These are phyloP conservation scores for Dicorynia guianensis DNA, from an alignment of 306 rosid genomes.

Conservation along the genomic window DNA sequence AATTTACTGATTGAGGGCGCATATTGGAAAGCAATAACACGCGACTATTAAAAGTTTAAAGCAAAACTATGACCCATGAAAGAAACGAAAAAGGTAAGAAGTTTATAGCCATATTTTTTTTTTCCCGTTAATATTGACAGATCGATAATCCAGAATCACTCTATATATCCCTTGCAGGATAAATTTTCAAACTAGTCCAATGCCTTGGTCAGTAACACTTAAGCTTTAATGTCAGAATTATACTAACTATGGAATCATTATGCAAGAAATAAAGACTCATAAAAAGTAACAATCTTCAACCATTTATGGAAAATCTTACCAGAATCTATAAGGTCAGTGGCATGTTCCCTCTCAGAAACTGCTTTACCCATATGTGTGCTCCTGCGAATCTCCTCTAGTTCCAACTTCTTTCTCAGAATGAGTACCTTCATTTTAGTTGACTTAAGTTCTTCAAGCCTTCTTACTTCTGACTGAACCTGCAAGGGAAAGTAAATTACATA, in stretches of 20 bases:
- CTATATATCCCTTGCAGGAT: neutral
- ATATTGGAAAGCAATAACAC: slow-evolving; percentile 3
- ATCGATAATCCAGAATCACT: too few species aligned
- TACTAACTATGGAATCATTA: neutral
- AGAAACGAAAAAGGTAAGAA: neutral
- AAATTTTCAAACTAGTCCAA: neutral
- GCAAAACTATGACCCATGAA: neutral
- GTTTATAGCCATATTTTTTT: neutral
- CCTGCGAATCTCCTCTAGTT: slow-evolving; percentile 68
- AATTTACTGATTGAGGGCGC: slow-evolving; percentile 7
- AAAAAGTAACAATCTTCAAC: neutral
- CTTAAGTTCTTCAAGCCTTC: slow-evolving; percentile 73
- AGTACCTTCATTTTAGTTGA: slow-evolving; percentile 73
- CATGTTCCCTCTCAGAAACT: slow-evolving; percentile 39
- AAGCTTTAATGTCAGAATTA: slow-evolving; percentile 13
- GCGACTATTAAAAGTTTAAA: neutral
- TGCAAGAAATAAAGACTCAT: slow-evolving; percentile 17
- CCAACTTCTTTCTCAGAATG: slow-evolving; percentile 60
- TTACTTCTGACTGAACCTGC: slow-evolving; percentile 77
- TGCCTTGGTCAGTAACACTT: neutral
- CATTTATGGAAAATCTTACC: slow-evolving; percentile 44
- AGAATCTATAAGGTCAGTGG: slow-evolving; percentile 54
- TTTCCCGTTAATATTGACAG: slow-evolving; percentile 8
- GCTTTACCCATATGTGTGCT: slow-evolving; percentile 59
- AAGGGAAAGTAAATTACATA: slow-evolving; percentile 28